Conservation (phyloP, 2,329 filamentous ascomycete species). For the Aspergillus japonicus region DNA sequence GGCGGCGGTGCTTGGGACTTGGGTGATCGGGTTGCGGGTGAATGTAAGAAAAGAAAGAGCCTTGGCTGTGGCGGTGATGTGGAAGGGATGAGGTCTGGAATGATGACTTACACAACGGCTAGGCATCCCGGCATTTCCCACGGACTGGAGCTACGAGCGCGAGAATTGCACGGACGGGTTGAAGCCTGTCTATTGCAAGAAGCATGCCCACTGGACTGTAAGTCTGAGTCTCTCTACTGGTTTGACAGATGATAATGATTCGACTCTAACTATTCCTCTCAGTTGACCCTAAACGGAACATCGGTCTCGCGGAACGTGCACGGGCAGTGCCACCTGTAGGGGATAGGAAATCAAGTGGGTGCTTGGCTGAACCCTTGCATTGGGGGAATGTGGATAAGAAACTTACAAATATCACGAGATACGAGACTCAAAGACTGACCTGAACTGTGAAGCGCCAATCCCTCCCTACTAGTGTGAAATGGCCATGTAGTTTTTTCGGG, state of each 20-base stretch:
- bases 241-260: background rate
- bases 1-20: slow-evolving; percentile 4
- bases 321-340: slow-evolving; percentile 2
- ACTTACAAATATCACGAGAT: background rate
- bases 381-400: background rate
- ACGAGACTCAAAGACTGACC: background rate
- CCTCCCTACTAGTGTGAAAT: too few species aligned
- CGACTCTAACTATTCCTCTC: background rate
- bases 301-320: background rate
- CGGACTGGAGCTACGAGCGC: background rate
- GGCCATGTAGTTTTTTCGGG: too few species aligned
- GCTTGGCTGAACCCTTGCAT: background rate
- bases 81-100: background rate
- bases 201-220: slow-evolving; percentile 4
- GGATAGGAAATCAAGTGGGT: background rate
- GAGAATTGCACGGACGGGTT: background rate
- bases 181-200: slow-evolving; percentile 1
- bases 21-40: slow-evolving; percentile 2
- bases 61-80: background rate
- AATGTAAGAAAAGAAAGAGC: slow-evolving; percentile 1
- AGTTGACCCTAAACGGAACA: slow-evolving; percentile 5
- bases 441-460: too few species aligned
- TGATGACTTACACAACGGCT: background rate
- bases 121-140: slow-evolving; percentile 2
- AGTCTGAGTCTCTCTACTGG: background rate